Percentiles rank a stretch among this genome's conserved stretches.
These are phyloP conservation scores for Naganishia cerealis DNA, from an alignment of 1,284 basidiomycete species.

Conservation along the genomic window DNA sequence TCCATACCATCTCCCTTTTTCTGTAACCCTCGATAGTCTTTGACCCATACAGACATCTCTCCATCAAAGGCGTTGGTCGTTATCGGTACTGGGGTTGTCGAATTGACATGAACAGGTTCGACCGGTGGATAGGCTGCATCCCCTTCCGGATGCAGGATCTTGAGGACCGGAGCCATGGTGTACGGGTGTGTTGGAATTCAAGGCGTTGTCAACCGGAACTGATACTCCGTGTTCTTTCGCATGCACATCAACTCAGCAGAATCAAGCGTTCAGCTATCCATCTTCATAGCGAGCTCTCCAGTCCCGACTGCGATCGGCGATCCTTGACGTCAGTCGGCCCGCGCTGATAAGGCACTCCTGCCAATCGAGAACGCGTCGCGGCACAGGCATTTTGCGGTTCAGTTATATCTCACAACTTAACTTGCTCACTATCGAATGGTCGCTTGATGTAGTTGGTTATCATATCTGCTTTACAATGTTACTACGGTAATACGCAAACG, in stretches of 20 bases:
- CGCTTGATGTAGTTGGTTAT: conserved; percentile 27
- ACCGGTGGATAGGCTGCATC: conserved; percentile 53
- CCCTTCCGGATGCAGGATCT: conserved; percentile 43
- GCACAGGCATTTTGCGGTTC: conserved; percentile 46
- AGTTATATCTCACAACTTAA: neutral
- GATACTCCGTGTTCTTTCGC: too few relatives aligned
- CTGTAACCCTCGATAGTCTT: conserved; percentile 65
- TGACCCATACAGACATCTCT: conserved; percentile 69
- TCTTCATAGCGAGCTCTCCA: neutral
- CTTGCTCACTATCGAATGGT: neutral
- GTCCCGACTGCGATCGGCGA: conserved; percentile 15
- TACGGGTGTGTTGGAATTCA: neutral
- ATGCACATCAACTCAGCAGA: neutral
- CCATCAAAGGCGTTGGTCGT: conserved; percentile 70
- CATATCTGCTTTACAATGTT: conserved; percentile 23
- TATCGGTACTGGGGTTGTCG: conserved; percentile 59
- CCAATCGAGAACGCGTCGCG: conserved; percentile 12
- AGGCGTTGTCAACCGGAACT: neutral
- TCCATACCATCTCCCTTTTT: conserved; percentile 60
- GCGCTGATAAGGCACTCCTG: conserved; percentile 1
- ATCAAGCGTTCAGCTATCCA: neutral
- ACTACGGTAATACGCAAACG: neutral
- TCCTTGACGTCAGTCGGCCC: neutral
- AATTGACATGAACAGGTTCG: conserved; percentile 67
- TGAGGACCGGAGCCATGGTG: conserved; percentile 46